These are phyloP conservation scores for Zymoseptoria brevis DNA, from an alignment of 2,329 filamentous ascomycete genomes.

Conservation along the genomic window DNA sequence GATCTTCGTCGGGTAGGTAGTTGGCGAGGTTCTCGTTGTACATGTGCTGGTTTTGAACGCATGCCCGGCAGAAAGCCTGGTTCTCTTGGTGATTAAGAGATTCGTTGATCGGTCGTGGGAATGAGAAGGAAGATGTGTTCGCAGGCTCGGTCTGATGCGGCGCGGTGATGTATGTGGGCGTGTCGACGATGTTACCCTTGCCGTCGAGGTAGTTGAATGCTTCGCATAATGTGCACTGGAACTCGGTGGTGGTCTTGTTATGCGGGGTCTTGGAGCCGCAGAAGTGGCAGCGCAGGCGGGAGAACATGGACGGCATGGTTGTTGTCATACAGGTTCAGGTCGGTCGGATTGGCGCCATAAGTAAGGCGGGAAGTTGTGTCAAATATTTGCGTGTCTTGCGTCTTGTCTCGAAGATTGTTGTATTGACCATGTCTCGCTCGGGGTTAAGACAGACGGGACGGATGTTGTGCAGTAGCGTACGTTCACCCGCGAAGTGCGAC, in stretches of 20 bases:
- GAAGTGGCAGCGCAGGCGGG: conserved; percentile 60
- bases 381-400: background rate
- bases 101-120: conserved; percentile 17
- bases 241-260: conserved; percentile 55
- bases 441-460: background rate
- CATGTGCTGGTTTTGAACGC: conserved; percentile 81
- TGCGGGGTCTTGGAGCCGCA: conserved; percentile 63
- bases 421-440: background rate
- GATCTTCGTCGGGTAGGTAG: conserved; percentile 60
- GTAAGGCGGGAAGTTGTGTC: background rate
- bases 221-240: conserved; percentile 70
- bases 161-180: conserved; percentile 51
- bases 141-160: conserved; percentile 3
- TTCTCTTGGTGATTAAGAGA: conserved; percentile 33
- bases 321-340: background rate
- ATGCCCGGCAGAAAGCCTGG: conserved; percentile 62
- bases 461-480: background rate
- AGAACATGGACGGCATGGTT: conserved; percentile 11
- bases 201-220: conserved; percentile 84
- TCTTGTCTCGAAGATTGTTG: background rate
- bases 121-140: conserved; percentile 15
- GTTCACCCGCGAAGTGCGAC: background rate
- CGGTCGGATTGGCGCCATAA: background rate
- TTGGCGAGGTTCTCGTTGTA: conserved; percentile 68
- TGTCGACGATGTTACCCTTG: conserved; percentile 85